These are phyloP conservation scores for Colletotrichum sublineola DNA, from an alignment of 2,329 filamentous ascomycete species.

Conservation along the genomic window DNA sequence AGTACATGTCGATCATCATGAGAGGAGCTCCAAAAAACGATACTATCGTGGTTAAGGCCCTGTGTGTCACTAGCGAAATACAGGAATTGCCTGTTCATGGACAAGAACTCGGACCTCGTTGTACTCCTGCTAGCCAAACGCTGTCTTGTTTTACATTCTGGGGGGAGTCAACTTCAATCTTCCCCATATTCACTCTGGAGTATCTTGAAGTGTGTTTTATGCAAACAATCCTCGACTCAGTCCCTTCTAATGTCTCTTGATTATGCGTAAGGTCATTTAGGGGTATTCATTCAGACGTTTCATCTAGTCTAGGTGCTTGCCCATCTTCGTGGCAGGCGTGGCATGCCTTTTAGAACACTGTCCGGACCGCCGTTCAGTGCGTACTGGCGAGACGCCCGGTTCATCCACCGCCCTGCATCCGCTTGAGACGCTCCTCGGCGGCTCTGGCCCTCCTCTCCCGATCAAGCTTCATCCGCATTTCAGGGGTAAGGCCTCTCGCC, in stretches of 20 bases:
- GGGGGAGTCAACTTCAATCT: neutral
- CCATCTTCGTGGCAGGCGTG: neutral
- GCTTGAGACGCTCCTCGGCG: conserved; percentile 86
- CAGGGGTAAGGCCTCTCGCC: conserved; percentile 84
- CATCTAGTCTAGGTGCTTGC: neutral
- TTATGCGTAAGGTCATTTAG: neutral
- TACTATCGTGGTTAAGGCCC: no score
- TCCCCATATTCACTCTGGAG: neutral
- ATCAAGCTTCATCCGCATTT: conserved; percentile 87
- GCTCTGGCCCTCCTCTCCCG: conserved; percentile 91
- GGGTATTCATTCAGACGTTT: neutral
- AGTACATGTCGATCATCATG: neutral
- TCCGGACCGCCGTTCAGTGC: neutral
- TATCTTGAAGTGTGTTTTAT: neutral
- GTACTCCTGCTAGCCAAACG: neutral
- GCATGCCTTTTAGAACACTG: neutral
- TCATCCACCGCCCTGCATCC: conserved; percentile 65
- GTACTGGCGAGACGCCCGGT: neutral
- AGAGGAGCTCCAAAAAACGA: no score
- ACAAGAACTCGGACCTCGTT: no score
- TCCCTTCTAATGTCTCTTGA: neutral
- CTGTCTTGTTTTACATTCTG: neutral
- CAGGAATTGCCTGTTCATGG: no score
- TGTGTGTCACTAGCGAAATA: no score
- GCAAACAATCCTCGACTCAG: neutral